phyloP scores from a whole-genome alignment of 306 rosid genomes.

The Pueraria montana region DNA sequence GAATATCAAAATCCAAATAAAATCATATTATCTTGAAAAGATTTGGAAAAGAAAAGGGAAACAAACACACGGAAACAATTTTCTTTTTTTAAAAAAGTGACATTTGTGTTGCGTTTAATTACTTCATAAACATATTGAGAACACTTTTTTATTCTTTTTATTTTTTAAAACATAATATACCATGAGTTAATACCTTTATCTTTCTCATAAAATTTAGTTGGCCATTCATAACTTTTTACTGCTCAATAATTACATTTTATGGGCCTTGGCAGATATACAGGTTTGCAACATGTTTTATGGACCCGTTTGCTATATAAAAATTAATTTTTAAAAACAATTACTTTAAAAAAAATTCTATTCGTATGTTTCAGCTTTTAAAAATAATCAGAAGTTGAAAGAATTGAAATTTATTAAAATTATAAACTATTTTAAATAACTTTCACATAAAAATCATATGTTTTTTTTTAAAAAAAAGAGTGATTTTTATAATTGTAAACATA shows the following conservation, averaged over 20 bases:
- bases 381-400: background rate
- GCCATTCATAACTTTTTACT: background rate
- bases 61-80: no score
- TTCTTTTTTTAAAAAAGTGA: no score
- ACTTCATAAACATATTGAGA: background rate
- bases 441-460: no score
- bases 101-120: background rate
- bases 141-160: no score
- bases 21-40: conserved; percentile 4
- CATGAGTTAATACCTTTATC: background rate
- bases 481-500: no score
- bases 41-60: background rate
- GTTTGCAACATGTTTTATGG: background rate
- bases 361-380: no score
- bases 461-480: background rate
- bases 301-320: no score
- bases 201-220: background rate
- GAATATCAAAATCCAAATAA: conserved; percentile 14
- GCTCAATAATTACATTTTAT: no score
- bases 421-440: no score
- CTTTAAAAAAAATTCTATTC: no score
- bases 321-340: no score
- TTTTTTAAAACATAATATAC: background rate
- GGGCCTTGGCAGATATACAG: background rate
- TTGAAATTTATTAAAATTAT: no score